These are phyloP conservation scores for Buxus sempervirens DNA, from an alignment of 164 flowering plant species.

Conservation along the genomic window DNA sequence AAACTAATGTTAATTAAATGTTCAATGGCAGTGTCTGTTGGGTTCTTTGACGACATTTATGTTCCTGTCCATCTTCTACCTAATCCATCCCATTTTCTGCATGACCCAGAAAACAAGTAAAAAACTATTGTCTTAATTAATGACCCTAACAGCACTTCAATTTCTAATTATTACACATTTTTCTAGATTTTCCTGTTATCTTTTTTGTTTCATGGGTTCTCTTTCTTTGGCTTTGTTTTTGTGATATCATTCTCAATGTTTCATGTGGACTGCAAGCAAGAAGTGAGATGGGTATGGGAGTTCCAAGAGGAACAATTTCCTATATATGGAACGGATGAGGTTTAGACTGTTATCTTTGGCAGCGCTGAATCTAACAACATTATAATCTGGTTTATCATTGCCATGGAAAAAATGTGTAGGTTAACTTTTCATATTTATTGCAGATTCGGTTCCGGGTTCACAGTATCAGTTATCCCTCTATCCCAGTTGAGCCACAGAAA, in stretches of 20 bases:
- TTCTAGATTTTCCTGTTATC: not conserved
- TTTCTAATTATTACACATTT: not conserved
- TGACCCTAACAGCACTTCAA: not conserved
- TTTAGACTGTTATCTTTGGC: constrained; percentile 11
- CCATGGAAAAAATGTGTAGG: not conserved
- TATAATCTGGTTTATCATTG: not conserved
- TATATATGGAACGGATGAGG: constrained; percentile 60
- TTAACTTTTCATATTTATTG: constrained; percentile 66
- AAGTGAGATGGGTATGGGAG: no score
- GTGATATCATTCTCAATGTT: no score
- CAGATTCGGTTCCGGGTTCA: no score
- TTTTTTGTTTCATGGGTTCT: not conserved
- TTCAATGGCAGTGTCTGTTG: constrained; percentile 80
- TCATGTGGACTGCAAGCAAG: no score
- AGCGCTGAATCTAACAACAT: not conserved
- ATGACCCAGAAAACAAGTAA: constrained; percentile 40
- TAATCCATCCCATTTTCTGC: constrained; percentile 31
- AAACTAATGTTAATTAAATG: constrained; percentile 4
- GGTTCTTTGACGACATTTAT: constrained; percentile 76
- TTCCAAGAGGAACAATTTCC: no score
- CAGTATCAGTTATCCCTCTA: no score
- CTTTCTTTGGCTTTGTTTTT: constrained; percentile 17
- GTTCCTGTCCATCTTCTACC: constrained; percentile 59
- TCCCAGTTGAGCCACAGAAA: constrained; percentile 63
- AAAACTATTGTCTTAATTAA: constrained; percentile 1